Evolutionary conservation across 371 early-diverging fungal genomes (phyloP), one percentile per base, ranked within the genome.

Genomic region (Mortierella sp.): DNA sequence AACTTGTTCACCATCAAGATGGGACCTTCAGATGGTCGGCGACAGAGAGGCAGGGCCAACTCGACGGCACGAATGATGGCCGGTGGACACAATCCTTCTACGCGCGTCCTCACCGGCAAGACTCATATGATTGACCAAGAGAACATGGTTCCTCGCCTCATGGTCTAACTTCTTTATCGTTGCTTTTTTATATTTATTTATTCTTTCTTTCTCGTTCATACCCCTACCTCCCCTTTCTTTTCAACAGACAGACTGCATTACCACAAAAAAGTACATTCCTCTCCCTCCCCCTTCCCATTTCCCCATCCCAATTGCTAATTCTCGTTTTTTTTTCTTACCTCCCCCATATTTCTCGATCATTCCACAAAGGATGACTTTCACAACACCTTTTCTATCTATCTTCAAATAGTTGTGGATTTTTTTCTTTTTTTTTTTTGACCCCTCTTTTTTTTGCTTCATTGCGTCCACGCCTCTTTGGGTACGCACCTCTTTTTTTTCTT

Each of bases 361-460:
- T 73, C 65, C 73, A 66, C n/a, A 52, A 73, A 73, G 63, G 73
- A 65, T 65, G 66, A 66, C 55, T 73, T 66, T 66, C 73, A 73
- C 73, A 73, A 63, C 73, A 73, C 73, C 73, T 73, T 73, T 66
- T 65, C 48, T 26, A 53, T 34, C 40, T 52, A 43, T 45, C 34
- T 71, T 63, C 3, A 45, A 73, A 73, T 47, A 73, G 65, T 65
- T 66, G 73, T 52, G 73, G 48, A 65, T 73, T 73, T 73, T 73
- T 72, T 66, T 53, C n/a, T 26, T 65, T 65, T 72, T 72, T 65
- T 55, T 72, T 40, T 53, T 26, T 71, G n/a, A n/a, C n/a, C n/a
- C n/a, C 53, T 68, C 48, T 71, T 64, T 71, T 61, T 70, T 43
- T 61, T 34, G 11, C 31, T 2, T 43, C 44, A 22, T 37, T 37